These are phyloP conservation scores for Pichia exigua DNA, from an alignment of 805 yeast genomes.

Conservation along the genomic window DNA sequence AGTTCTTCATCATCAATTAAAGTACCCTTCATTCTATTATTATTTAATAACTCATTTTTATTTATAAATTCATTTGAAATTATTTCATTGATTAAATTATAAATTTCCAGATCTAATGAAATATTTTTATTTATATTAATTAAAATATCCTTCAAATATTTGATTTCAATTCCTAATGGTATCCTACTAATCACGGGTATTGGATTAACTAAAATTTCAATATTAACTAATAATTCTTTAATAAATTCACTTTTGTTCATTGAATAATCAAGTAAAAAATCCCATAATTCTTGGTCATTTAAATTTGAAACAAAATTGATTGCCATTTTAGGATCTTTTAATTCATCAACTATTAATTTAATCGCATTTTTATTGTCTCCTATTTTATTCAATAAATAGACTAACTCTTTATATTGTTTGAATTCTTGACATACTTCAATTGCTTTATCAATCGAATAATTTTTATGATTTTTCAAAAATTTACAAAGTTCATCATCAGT, in stretches of 20 bases:
- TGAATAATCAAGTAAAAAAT: slow-evolving; percentile 61
- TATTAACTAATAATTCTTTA: slow-evolving; percentile 59
- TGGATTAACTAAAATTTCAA: slow-evolving; percentile 61
- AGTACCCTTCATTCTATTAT: slow-evolving; percentile 28
- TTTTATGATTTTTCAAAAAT: slow-evolving; percentile 51
- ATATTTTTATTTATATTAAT: slow-evolving; percentile 56
- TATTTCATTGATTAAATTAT: slow-evolving; percentile 47
- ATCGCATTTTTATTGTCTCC: slow-evolving; percentile 78
- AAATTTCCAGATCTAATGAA: slow-evolving; percentile 45
- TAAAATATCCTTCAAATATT: slow-evolving; percentile 56
- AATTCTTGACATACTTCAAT: slow-evolving; percentile 53
- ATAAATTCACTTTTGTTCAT: slow-evolving; percentile 70
- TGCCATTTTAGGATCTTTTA: slow-evolving; percentile 75
- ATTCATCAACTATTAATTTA: slow-evolving; percentile 63
- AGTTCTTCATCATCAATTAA: slow-evolving; percentile 19
- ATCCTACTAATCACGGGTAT: slow-evolving; percentile 60
- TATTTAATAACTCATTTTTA: slow-evolving; percentile 26
- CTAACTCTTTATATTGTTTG: slow-evolving; percentile 59
- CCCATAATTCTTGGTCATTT: slow-evolving; percentile 76
- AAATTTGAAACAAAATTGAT: slow-evolving; percentile 65
- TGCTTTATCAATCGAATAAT: slow-evolving; percentile 64
- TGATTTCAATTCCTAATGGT: slow-evolving; percentile 53
- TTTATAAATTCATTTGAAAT: slow-evolving; percentile 43
- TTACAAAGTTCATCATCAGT: slow-evolving; percentile 37
- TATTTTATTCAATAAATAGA: slow-evolving; percentile 70